These are phyloP conservation scores for Phragmites australis DNA, from an alignment of 176 grass and related monocot species.

Conservation along the genomic window DNA sequence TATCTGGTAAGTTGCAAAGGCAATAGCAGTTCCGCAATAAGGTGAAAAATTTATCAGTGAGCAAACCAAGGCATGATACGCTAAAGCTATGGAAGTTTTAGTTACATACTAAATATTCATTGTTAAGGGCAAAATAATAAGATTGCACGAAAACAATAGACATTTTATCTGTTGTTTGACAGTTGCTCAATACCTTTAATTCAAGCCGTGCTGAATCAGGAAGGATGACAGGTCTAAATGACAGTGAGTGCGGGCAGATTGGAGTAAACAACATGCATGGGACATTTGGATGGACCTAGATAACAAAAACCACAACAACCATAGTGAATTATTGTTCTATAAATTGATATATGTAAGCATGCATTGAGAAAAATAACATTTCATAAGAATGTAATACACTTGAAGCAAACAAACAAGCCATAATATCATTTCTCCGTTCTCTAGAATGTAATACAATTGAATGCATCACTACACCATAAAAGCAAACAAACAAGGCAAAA, in stretches of 20 bases:
- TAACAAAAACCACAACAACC: slow-evolving; percentile 30
- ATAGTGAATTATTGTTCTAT: neutral
- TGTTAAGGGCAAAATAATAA: neutral
- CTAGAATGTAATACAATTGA: neutral
- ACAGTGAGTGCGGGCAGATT: slow-evolving; percentile 94
- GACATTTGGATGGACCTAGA: slow-evolving; percentile 95
- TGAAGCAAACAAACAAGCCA: slow-evolving; percentile 20
- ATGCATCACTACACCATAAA: too few species aligned
- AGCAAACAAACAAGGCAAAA: slow-evolving; percentile 1
- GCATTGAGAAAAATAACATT: neutral
- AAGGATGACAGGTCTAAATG: slow-evolving; percentile 97
- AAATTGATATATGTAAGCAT: neutral
- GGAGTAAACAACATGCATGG: slow-evolving; percentile 98
- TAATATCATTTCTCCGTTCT: slow-evolving; percentile 9
- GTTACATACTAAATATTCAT: neutral
- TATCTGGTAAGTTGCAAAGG: slow-evolving; percentile 54
- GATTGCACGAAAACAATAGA: neutral
- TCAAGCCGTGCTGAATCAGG: slow-evolving; percentile 88
- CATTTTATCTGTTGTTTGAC: slow-evolving; percentile 14
- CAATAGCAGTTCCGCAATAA: neutral
- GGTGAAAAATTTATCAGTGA: slow-evolving; percentile 7
- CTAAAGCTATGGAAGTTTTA: neutral
- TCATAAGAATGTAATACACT: neutral
- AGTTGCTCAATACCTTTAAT: slow-evolving; percentile 66
- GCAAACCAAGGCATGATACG: neutral